These are phyloP conservation scores for Russula earlei DNA, from an alignment of 768 basidiomycete species.

Conservation along the genomic window DNA sequence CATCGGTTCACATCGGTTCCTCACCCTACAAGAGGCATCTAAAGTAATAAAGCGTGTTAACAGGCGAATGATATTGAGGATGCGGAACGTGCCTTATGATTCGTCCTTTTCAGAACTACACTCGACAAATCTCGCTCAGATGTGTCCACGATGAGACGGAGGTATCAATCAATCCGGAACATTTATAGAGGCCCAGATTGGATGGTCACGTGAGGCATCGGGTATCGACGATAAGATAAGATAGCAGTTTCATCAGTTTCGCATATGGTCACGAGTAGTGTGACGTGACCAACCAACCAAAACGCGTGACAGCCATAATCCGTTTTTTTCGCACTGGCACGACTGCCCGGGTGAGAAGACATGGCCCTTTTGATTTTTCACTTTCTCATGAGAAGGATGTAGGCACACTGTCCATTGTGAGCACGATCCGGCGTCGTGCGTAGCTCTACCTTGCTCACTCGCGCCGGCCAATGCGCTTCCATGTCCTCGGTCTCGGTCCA, in stretches of 20 bases:
- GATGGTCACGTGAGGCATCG: background rate
- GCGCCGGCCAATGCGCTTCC: conserved; percentile 49
- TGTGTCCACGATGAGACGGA: background rate
- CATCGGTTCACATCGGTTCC: conserved; percentile 16
- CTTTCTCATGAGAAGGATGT: background rate
- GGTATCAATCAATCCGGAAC: background rate
- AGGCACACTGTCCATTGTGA: background rate
- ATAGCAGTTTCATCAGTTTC: too few relatives aligned
- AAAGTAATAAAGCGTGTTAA: conserved; percentile 1
- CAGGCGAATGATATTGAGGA: background rate
- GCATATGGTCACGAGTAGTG: too few relatives aligned
- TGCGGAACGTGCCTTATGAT: conserved; percentile 37
- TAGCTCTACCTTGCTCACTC: background rate
- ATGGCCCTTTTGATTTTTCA: background rate
- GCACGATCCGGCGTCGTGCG: background rate
- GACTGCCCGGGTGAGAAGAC: background rate
- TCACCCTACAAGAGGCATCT: conserved; percentile 72
- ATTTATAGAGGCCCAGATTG: background rate
- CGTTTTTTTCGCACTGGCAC: too few relatives aligned
- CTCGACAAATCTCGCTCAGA: conserved; percentile 22
- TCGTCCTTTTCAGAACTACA: conserved; percentile 48
- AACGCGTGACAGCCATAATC: too few relatives aligned
- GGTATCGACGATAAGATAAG: too few relatives aligned
- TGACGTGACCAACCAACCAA: too few relatives aligned
- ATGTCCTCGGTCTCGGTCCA: conserved; percentile 72